Percentiles rank a stretch among this genome's conserved stretches.
Conservation (phyloP, 1,284 basidiomycete species). For the Rhodotorula sp. region DNA sequence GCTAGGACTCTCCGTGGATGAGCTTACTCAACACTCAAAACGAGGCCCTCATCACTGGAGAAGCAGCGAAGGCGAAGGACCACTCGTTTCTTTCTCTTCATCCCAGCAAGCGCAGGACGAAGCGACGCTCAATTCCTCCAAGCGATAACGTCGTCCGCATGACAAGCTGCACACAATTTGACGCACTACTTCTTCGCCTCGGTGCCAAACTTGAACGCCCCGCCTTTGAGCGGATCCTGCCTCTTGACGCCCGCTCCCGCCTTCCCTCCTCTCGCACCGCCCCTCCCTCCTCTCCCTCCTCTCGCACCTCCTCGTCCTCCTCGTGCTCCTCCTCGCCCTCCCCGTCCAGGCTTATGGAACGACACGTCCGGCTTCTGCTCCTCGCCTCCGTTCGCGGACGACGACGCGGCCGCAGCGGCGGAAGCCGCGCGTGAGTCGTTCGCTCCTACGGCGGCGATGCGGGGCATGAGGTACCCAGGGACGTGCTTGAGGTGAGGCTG, state of each 20-base stretch:
- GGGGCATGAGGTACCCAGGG: conserved; percentile 87
- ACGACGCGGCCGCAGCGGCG: not conserved
- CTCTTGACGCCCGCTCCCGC: conserved; percentile 18
- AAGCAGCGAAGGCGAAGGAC: too few species aligned
- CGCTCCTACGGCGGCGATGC: conserved; percentile 56
- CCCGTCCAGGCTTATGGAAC: conserved; percentile 34
- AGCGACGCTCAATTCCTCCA: too few species aligned
- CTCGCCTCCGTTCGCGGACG: not conserved
- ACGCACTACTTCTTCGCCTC: conserved; percentile 9
- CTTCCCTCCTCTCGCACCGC: not conserved
- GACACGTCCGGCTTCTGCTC: conserved; percentile 17
- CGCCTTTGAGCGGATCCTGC: conserved; percentile 35
- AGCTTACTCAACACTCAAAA: too few species aligned
- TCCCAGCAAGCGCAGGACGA: too few species aligned
- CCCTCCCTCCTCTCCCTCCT: conserved; percentile 4
- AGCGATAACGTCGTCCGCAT: too few species aligned
- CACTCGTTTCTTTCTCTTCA: too few species aligned
- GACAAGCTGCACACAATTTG: too few species aligned
- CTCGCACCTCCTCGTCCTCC: conserved; percentile 9
- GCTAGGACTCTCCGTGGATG: too few species aligned
- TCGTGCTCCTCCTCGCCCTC: not conserved
- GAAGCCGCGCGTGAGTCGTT: conserved; percentile 20
- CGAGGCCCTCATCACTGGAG: too few species aligned
- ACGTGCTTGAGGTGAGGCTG: conserved; percentile 95
- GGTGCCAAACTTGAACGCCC: conserved; percentile 26